Base-by-base conservation (phyloP, 768 basidiomycete species). In the Tulasnella sp. region DNA sequence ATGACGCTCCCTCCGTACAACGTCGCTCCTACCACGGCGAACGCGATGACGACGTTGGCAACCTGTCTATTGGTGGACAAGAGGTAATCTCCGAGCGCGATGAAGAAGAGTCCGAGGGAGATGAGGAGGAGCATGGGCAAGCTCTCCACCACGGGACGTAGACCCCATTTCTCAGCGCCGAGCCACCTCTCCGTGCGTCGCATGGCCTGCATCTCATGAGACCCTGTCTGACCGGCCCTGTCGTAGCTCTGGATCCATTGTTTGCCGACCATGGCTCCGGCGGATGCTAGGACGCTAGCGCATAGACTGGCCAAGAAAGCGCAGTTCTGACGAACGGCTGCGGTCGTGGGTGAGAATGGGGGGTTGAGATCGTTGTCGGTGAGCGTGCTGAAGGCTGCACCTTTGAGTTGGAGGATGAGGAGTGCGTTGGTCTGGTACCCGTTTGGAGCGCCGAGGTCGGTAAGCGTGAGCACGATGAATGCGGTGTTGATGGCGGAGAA, bases 251-350 rank as follows among this genome's bases (percentile, higher is more conserved):
- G 38, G 4, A 55, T 29, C 53, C 34, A 42, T 29, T 55, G 31
- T 42, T 55, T 55, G 2, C 53, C 53, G n/a, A 55, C 10, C 43
- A 55, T 55, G 24, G 53, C 53, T 22, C 53, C 53, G 10, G 42
- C 34, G 2, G 53, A 17, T 10, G 53, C 53, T 3, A 55, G 53
- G 10, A 55, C 30, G 24, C 53, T 55, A n/a, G 31, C 19, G 11
- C 38, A 42, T 9, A 55, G 25, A 34, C 53, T 55, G 53, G 41
- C 38, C 12, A 34, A 55, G 19, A 55, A 41, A 11, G 22, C 15
- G 17, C 7, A 19, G 22, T 42, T 42, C n/a, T 15, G 24, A 2
- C 15, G 12, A 10, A 43, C 21, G 10, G 53, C 53, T 2, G 2
- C 10, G 24, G 5, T 21, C n/a, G 7, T 30, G 5, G 53, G 53